Percentiles rank a stretch among this genome's conserved stretches.
These are phyloP conservation scores for Vicia villosa DNA, from an alignment of 306 rosid genomes.

Conservation along the genomic window DNA sequence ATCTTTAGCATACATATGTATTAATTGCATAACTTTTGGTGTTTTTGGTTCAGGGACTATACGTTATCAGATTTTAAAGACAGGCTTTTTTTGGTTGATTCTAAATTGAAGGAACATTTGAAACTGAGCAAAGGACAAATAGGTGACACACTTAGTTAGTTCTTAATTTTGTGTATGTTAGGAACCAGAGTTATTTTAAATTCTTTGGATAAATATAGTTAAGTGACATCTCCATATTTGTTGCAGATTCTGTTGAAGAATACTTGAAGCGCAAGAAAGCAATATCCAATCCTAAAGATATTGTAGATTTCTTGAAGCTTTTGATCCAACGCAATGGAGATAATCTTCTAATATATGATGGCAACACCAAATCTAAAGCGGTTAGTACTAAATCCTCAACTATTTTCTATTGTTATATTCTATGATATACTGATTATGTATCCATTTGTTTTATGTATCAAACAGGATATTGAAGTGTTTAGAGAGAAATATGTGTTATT, in stretches of 20 bases:
- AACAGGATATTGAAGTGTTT: conserved; percentile 42
- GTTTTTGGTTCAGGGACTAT: conserved; percentile 35
- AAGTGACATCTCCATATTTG: neutral
- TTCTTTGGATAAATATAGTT: neutral
- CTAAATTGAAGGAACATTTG: conserved; percentile 28
- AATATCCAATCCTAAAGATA: conserved; percentile 38
- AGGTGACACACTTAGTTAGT: conserved; percentile 3
- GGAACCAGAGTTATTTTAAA: neutral
- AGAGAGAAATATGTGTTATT: conserved; percentile 30
- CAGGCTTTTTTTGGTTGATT: conserved; percentile 17
- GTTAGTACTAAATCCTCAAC: conserved; percentile 7
- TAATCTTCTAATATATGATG: conserved; percentile 31
- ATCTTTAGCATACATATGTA: neutral
- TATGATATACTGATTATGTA: neutral
- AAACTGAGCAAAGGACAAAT: conserved; percentile 25
- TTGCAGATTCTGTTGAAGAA: conserved; percentile 33
- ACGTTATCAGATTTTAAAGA: conserved; percentile 23
- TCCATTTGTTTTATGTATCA: neutral
- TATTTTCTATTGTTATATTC: neutral
- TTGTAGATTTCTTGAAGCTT: conserved; percentile 41
- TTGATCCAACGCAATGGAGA: conserved; percentile 30
- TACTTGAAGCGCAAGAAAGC: conserved; percentile 30
- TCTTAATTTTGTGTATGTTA: conserved; percentile 5
- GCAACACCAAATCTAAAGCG: conserved; percentile 1
- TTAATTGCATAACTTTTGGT: neutral